Percentiles rank a stretch among this genome's conserved stretches.
These are phyloP conservation scores for Fusarium foetens DNA, from an alignment of 2,329 filamentous ascomycete genomes.

Conservation along the genomic window DNA sequence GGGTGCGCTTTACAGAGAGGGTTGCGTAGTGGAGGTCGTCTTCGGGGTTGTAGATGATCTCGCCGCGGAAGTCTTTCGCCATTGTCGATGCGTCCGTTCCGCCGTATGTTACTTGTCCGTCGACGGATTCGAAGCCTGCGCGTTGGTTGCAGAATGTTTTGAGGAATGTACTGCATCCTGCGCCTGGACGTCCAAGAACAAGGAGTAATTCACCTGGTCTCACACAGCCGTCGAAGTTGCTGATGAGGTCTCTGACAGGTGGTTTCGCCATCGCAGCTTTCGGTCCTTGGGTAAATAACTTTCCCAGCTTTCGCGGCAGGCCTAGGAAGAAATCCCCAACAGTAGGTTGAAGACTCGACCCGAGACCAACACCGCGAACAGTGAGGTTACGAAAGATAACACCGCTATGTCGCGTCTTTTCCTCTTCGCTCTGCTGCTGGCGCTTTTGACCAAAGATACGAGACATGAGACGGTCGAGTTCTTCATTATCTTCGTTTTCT, in stretches of 20 bases:
- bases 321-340: slow-evolving; percentile 73
- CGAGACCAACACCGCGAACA: slow-evolving; percentile 75
- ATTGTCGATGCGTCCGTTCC: slow-evolving; percentile 57
- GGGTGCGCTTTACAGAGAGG: slow-evolving; percentile 72
- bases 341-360: slow-evolving; percentile 63
- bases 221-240: slow-evolving; percentile 73
- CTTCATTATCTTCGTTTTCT: slow-evolving; percentile 50
- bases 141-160: slow-evolving; percentile 79
- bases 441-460: slow-evolving; percentile 75
- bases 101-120: slow-evolving; percentile 73
- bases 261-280: slow-evolving; percentile 65
- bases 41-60: slow-evolving; percentile 76
- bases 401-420: slow-evolving; percentile 74
- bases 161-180: slow-evolving; percentile 76
- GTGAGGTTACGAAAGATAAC: slow-evolving; percentile 77
- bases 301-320: slow-evolving; percentile 58
- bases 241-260: slow-evolving; percentile 71
- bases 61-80: slow-evolving; percentile 65
- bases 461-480: slow-evolving; percentile 72
- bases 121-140: slow-evolving; percentile 69
- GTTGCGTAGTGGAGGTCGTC: slow-evolving; percentile 76
- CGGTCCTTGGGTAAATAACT: slow-evolving; percentile 59
- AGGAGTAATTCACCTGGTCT: slow-evolving; percentile 76
- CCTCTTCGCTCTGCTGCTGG: slow-evolving; percentile 73
- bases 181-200: slow-evolving; percentile 73